Conservation (phyloP, 768 basidiomycete genomes). For the Suillus placidus region DNA sequence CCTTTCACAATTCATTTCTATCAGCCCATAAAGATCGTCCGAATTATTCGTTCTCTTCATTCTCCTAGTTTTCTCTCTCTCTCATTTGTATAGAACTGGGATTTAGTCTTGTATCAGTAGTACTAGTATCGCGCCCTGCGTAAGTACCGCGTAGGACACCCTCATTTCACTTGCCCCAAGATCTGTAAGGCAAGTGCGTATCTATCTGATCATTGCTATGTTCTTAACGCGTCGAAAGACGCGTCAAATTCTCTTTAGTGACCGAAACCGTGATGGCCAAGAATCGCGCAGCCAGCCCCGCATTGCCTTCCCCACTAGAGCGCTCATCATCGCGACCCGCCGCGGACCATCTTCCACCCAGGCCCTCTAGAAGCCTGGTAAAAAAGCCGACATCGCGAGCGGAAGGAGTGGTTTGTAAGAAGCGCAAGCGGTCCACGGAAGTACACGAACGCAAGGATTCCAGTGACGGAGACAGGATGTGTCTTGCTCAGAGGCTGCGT, state of each 20-base stretch:
- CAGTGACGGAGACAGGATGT: conserved; percentile 7
- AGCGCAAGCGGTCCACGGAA: conserved; percentile 8
- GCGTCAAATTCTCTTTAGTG: neutral
- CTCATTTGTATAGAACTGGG: neutral
- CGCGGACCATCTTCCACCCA: conserved; percentile 1
- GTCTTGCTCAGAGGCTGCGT: conserved; percentile 4
- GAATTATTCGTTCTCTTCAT: neutral
- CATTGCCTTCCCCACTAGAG: neutral
- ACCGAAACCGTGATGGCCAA: neutral
- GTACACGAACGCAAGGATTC: neutral
- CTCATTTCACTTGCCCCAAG: conserved; percentile 1
- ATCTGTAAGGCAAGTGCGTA: neutral
- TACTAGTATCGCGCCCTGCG: neutral
- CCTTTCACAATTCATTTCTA: neutral
- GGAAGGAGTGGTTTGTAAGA: conserved; percentile 5
- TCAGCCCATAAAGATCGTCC: neutral
- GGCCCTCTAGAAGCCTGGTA: conserved; percentile 1
- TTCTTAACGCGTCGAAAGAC: conserved; percentile 3
- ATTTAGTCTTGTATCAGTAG: conserved; percentile 5
- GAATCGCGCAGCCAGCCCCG: neutral
- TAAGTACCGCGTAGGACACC: neutral
- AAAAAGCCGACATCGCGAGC: conserved; percentile 3
- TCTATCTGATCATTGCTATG: neutral
- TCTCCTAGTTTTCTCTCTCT: neutral
- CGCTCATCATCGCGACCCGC: conserved; percentile 5